Percentiles rank a stretch among this genome's conserved stretches.
phyloP scores from a whole-genome alignment of 331 rosid species.

The Pyracantha coccinea region DNA sequence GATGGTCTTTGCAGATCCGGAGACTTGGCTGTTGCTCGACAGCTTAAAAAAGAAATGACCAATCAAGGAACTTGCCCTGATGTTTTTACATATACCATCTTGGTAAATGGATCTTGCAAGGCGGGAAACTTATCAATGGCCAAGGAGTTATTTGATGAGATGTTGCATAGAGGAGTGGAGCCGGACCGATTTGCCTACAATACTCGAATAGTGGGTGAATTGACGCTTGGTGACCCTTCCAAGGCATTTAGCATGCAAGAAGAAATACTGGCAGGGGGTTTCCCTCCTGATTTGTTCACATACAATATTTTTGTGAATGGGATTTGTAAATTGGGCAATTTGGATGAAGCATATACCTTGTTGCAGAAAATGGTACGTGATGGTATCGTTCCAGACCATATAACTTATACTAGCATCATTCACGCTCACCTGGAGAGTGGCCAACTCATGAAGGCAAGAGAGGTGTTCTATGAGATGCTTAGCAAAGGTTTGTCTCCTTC shows the following conservation, averaged over 20 bases:
- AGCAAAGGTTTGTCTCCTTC: neutral
- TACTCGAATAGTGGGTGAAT: neutral
- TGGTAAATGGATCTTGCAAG: neutral
- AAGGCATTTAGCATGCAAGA: neutral
- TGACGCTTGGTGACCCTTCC: neutral
- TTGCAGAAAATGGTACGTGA: neutral
- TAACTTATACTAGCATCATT: neutral
- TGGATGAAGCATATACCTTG: neutral
- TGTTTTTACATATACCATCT: neutral
- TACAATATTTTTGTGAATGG: neutral
- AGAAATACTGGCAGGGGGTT: neutral
- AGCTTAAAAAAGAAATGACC: neutral
- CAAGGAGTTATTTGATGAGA: neutral
- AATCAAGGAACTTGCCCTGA: neutral
- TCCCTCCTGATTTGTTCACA: neutral
- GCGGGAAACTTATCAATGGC: neutral
- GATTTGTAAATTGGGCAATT: neutral
- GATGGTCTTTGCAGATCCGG: neutral
- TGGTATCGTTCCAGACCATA: neutral
- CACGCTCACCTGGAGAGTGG: neutral
- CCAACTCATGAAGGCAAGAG: neutral
- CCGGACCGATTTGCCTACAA: neutral
- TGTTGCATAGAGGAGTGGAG: neutral
- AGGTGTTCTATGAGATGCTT: neutral
- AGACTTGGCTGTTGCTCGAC: neutral